These are phyloP conservation scores for Tricholoma bakamatsutake DNA, from an alignment of 768 basidiomycete species.

Conservation along the genomic window DNA sequence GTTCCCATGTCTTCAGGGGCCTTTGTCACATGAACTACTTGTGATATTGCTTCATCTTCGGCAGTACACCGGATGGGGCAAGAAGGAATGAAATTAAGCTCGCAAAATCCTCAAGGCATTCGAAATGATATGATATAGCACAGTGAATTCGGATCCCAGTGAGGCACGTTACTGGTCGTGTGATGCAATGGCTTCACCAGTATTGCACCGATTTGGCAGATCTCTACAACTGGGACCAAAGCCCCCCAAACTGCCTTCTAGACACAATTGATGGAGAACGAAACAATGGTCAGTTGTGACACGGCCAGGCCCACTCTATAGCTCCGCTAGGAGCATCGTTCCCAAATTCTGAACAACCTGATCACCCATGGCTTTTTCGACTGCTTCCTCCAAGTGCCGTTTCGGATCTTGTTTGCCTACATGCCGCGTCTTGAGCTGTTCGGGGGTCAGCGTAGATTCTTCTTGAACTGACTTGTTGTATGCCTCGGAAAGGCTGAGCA, in stretches of 20 bases:
- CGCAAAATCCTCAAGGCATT: not conserved
- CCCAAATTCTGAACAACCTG: constrained; percentile 95
- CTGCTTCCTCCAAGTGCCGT: constrained; percentile 94
- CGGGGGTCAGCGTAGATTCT: constrained; percentile 89
- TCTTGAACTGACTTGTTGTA: constrained; percentile 99
- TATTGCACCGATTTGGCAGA: no score
- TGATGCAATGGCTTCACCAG: constrained; percentile 16
- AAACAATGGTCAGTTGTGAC: constrained; percentile 4
- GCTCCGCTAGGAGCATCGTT: constrained; percentile 90
- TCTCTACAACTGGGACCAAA: no score
- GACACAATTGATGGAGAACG: not conserved
- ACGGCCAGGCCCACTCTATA: constrained; percentile 37
- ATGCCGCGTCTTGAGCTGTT: constrained; percentile 95
- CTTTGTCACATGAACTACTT: not conserved
- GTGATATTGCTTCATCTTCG: not conserved
- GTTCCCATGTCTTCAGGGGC: not conserved
- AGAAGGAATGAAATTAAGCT: not conserved
- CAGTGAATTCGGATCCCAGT: constrained; percentile 6
- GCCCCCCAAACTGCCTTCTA: constrained; percentile 1
- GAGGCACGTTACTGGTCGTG: constrained; percentile 28
- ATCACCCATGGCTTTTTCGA: constrained; percentile 97
- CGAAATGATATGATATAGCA: not conserved
- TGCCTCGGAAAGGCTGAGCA: constrained; percentile 87
- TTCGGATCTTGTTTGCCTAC: constrained; percentile 98
- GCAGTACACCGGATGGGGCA: not conserved